These are phyloP conservation scores for Microsporum canis DNA, from an alignment of 2,329 filamentous ascomycete species.

Conservation along the genomic window DNA sequence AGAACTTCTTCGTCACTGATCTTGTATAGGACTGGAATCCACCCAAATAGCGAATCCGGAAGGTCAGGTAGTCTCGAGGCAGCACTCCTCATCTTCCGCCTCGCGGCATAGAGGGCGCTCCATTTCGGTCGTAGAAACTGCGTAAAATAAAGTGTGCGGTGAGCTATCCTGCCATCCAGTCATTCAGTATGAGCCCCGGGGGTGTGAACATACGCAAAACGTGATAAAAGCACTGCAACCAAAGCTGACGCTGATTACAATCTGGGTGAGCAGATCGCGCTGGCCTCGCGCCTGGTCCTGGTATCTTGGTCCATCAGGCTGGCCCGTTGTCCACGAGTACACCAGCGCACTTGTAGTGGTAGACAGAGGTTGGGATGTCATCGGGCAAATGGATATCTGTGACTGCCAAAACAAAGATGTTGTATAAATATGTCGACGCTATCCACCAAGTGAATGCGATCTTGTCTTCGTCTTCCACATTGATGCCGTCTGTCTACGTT, in stretches of 20 bases:
- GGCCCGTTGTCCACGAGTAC: slow-evolving; percentile 4
- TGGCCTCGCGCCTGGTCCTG: slow-evolving; percentile 24
- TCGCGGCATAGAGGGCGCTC: slow-evolving; percentile 79
- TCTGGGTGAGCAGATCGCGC: slow-evolving; percentile 35
- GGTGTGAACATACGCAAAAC: slow-evolving; percentile 32
- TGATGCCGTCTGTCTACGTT: not conserved
- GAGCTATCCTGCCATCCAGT: not conserved
- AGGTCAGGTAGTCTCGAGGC: slow-evolving; percentile 61
- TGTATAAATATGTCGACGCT: not conserved
- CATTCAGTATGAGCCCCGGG: not conserved
- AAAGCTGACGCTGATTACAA: slow-evolving; percentile 33
- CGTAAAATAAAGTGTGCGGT: not conserved
- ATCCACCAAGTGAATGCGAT: not conserved
- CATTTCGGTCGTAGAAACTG: slow-evolving; percentile 81
- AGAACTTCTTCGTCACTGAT: slow-evolving; percentile 85
- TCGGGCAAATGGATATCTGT: not conserved
- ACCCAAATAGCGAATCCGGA: slow-evolving; percentile 77
- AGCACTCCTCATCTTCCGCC: slow-evolving; percentile 63
- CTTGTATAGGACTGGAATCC: slow-evolving; percentile 75
- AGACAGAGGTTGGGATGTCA: slow-evolving; percentile 9
- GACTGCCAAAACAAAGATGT: not conserved
- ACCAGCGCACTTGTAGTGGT: slow-evolving; percentile 14
- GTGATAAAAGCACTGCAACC: slow-evolving; percentile 35
- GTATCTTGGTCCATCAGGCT: slow-evolving; percentile 19
- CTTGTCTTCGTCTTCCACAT: not conserved